Percentiles rank a stretch among this genome's conserved stretches.
These are phyloP conservation scores for Diplocarpon rosae DNA, from an alignment of 2,329 filamentous ascomycete genomes.

Conservation along the genomic window DNA sequence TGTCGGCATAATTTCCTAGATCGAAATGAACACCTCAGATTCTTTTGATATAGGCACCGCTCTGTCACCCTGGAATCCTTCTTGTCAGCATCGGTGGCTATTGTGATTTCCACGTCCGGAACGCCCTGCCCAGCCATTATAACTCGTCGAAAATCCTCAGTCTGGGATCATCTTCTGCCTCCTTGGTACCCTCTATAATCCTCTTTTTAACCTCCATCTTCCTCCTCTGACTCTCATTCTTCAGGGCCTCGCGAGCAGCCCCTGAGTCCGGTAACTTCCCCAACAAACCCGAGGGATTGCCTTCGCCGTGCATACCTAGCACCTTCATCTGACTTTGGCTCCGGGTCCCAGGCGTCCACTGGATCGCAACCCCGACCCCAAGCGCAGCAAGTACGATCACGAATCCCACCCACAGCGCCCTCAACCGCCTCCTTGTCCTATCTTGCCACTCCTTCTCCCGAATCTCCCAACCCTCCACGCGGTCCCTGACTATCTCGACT, in stretches of 20 bases:
- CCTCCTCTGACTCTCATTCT: conserved; percentile 13
- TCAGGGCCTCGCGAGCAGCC: background rate
- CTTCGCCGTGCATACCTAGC: conserved; percentile 8
- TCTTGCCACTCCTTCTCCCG: conserved; percentile 59
- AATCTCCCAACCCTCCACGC: conserved; percentile 57
- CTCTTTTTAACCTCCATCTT: conserved; percentile 4
- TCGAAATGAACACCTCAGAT: too few relatives aligned
- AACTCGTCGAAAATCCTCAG: conserved; percentile 27
- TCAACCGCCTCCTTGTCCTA: conserved; percentile 50
- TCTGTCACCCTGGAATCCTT: too few relatives aligned
- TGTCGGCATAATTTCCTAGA: too few relatives aligned
- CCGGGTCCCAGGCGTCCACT: background rate
- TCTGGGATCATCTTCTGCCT: conserved; percentile 21
- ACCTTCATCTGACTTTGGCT: conserved; percentile 3
- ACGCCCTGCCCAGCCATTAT: conserved; percentile 8
- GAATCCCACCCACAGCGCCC: conserved; percentile 50
- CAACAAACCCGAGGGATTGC: conserved; percentile 1
- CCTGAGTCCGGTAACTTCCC: conserved; percentile 15
- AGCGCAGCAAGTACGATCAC: conserved; percentile 37
- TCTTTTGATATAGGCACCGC: too few relatives aligned
- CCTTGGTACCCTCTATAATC: background rate
- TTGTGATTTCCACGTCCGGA: too few relatives aligned
- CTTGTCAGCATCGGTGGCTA: too few relatives aligned
- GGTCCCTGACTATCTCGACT: conserved; percentile 50
- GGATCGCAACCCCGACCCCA: conserved; percentile 28